Evolutionary conservation across 805 yeast species (phyloP).

Genomic region (Saturnispora quitensis): DNA sequence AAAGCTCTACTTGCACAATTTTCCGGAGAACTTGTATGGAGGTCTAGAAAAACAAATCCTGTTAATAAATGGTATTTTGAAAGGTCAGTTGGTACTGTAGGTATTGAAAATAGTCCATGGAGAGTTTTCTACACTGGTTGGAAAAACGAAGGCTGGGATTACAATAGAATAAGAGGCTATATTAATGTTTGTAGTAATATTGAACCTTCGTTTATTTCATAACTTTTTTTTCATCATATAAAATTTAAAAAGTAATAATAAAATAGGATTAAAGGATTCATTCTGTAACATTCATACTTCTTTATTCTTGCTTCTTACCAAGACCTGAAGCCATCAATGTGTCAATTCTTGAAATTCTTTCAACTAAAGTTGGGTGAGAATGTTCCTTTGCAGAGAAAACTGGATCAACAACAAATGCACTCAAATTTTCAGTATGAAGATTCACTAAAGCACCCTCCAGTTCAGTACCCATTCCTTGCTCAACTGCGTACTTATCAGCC

Average conservation of each 20-base stretch:
- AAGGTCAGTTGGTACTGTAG: conserved; percentile 64
- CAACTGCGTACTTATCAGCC: conserved; percentile 82
- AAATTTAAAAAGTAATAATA: not conserved
- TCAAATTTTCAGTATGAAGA: conserved; percentile 70
- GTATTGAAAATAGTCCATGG: conserved; percentile 32
- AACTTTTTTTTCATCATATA: not conserved
- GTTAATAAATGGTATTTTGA: conserved; percentile 98
- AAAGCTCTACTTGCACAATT: conserved; percentile 64
- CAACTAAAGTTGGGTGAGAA: conserved; percentile 87
- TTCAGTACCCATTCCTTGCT: conserved; percentile 59
- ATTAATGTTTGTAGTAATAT: conserved; percentile 46
- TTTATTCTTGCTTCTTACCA: not conserved
- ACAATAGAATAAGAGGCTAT: conserved; percentile 37
- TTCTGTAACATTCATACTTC: not conserved
- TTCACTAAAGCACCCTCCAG: conserved; percentile 66
- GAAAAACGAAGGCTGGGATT: conserved; percentile 16
- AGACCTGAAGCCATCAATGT: conserved; percentile 14
- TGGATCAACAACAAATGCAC: conserved; percentile 85
- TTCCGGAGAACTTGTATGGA: conserved; percentile 75
- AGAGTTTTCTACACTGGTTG: conserved; percentile 36
- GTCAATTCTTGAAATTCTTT: conserved; percentile 73
- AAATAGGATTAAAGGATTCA: not conserved
- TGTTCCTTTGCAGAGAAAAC: conserved; percentile 81
- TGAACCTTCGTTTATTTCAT: conserved; percentile 39
- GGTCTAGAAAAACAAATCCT: conserved; percentile 79